Conservation (phyloP, 1,284 basidiomycete genomes). For the Kalmanozyma brasiliensis region DNA sequence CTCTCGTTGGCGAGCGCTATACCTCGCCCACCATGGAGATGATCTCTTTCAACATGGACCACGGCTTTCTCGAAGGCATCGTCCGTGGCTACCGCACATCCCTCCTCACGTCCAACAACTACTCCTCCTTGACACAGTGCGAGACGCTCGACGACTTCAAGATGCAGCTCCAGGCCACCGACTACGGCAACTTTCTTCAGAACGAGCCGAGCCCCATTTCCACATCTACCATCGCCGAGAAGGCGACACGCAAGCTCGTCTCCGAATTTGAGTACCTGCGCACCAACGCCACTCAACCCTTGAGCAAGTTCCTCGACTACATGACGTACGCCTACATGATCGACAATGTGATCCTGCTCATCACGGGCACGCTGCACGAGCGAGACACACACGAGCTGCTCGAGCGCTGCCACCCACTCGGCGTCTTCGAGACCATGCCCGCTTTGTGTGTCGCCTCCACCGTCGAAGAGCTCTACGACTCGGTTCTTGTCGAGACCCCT, state of each 20-base stretch:
- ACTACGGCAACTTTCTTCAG: constrained; percentile 98
- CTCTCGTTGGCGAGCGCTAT: background rate
- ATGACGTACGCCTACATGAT: constrained; percentile 99
- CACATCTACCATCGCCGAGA: constrained; percentile 93
- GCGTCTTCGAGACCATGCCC: constrained; percentile 98
- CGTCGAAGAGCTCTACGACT: constrained; percentile 98
- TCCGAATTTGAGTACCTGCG: constrained; percentile 96
- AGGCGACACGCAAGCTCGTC: constrained; percentile 92
- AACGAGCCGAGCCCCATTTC: constrained; percentile 96
- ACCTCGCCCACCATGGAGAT: constrained; percentile 56
- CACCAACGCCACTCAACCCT: constrained; percentile 87
- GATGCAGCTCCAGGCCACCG: constrained; percentile 87
- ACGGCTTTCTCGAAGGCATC: constrained; percentile 75
- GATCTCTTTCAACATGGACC: constrained; percentile 65
- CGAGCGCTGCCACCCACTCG: constrained; percentile 95
- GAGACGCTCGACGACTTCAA: constrained; percentile 85
- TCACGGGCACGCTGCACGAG: constrained; percentile 96
- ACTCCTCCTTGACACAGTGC: constrained; percentile 94
- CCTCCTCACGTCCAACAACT: constrained; percentile 87
- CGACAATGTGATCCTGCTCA: constrained; percentile 97
- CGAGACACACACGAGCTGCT: constrained; percentile 96
- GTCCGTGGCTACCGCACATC: constrained; percentile 94
- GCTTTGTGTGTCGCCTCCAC: constrained; percentile 98
- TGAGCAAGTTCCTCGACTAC: constrained; percentile 95
- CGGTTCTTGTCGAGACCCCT: constrained; percentile 95